Evolutionary conservation across 345 rosid genomes (phyloP).

Genomic region (Eucalyptus guilfoylei): DNA sequence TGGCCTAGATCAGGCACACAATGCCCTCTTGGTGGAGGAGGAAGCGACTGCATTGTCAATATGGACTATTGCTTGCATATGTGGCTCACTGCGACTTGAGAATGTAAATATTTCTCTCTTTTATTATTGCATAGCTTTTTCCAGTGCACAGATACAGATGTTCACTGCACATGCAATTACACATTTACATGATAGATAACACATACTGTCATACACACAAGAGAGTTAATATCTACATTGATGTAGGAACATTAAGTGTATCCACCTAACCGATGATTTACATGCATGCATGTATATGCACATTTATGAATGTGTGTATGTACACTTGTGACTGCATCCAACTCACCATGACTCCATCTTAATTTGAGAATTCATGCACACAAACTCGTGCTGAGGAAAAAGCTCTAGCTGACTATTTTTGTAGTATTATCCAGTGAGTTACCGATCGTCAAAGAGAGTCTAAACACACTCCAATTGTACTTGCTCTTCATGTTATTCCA

Average conservation of each 20-base stretch:
- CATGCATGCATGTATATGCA: background rate
- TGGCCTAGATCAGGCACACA: constrained; percentile 46
- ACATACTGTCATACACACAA: background rate
- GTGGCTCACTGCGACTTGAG: constrained; percentile 90
- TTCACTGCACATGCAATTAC: background rate
- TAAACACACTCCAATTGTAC: background rate
- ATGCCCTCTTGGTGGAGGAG: constrained; percentile 74
- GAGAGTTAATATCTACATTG: background rate
- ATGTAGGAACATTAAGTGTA: background rate
- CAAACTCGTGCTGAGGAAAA: background rate
- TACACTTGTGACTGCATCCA: background rate
- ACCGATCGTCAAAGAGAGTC: background rate
- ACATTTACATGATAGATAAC: background rate
- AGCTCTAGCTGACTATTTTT: background rate
- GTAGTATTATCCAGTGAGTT: background rate
- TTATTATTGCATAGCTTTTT: background rate
- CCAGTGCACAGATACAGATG: background rate
- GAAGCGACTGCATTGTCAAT: constrained; percentile 79
- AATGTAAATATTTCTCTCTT: constrained; percentile 21
- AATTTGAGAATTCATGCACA: background rate
- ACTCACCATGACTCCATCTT: background rate
- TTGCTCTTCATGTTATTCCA: background rate
- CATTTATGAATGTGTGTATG: background rate
- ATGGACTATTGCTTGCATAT: constrained; percentile 86
- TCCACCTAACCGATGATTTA: background rate